phyloP scores from a whole-genome alignment of 306 rosid genomes.

The Trifolium pratense region DNA sequence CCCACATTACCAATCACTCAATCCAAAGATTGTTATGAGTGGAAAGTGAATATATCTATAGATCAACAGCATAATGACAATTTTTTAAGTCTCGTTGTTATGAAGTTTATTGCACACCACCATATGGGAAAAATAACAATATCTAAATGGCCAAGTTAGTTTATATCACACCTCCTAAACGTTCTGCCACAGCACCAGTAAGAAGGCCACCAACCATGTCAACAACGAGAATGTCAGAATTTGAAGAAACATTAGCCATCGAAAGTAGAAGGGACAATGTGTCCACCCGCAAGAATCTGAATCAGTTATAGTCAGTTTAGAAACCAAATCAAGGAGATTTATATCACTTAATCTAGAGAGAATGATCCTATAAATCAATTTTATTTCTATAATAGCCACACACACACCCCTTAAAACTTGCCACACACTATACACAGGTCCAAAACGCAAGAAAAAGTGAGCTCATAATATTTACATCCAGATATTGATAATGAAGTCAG shows the following conservation, averaged over 20 bases:
- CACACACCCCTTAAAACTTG: no score
- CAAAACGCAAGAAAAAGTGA: slow-evolving; percentile 1
- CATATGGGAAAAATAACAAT: not conserved
- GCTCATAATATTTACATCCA: slow-evolving; percentile 12
- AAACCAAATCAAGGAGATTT: no score
- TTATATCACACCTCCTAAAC: slow-evolving; percentile 74
- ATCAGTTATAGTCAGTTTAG: slow-evolving; percentile 6
- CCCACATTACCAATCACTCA: not conserved
- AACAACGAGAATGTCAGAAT: slow-evolving; percentile 83
- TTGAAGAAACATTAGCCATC: slow-evolving; percentile 80
- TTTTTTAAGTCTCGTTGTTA: slow-evolving; percentile 6
- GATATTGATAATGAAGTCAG: slow-evolving; percentile 4
- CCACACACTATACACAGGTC: no score
- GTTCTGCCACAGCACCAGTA: slow-evolving; percentile 95
- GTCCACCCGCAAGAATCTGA: slow-evolving; percentile 89
- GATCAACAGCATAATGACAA: not conserved
- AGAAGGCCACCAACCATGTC: slow-evolving; percentile 93
- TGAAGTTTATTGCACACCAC: not conserved
- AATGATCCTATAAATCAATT: no score
- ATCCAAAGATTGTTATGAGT: slow-evolving; percentile 1
- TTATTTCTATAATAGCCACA: no score
- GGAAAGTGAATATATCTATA: not conserved
- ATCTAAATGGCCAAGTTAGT: slow-evolving; percentile 32
- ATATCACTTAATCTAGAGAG: no score
- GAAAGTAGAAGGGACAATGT: slow-evolving; percentile 86